Conservation (phyloP, 495 filamentous ascomycete species). For the Sphaerosporella brunnea region DNA sequence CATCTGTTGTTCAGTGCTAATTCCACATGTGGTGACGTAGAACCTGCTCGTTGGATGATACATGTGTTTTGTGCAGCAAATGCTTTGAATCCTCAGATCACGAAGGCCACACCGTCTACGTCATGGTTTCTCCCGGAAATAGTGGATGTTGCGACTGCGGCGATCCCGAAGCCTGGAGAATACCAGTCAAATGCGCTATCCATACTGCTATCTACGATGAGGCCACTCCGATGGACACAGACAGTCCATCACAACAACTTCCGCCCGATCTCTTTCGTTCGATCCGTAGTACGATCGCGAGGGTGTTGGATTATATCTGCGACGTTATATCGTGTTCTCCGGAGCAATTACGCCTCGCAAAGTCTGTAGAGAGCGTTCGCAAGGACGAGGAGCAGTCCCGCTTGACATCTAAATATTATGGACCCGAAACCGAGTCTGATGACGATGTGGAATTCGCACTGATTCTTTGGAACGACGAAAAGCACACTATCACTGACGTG, state of each 20-base stretch:
- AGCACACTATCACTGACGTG: constrained; percentile 90
- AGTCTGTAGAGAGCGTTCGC: constrained; percentile 59
- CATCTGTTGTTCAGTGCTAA: neutral
- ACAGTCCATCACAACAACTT: constrained; percentile 27
- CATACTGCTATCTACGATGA: constrained; percentile 47
- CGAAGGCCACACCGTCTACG: constrained; percentile 75
- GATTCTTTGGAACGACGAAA: constrained; percentile 97
- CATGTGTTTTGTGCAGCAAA: constrained; percentile 67
- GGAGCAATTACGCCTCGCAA: constrained; percentile 74
- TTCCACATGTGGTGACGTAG: constrained; percentile 2
- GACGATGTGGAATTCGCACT: constrained; percentile 52
- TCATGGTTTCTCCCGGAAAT: constrained; percentile 71
- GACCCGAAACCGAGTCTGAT: constrained; percentile 37
- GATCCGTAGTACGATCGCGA: constrained; percentile 67
- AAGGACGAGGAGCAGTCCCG: constrained; percentile 67
- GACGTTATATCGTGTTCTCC: constrained; percentile 96
- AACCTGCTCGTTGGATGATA: constrained; percentile 77
- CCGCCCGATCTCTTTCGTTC: constrained; percentile 54
- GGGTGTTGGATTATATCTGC: constrained; percentile 80
- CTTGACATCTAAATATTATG: constrained; percentile 56
- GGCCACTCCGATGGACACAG: constrained; percentile 36
- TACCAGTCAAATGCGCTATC: constrained; percentile 80
- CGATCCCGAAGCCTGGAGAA: constrained; percentile 79
- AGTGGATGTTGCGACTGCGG: constrained; percentile 95
- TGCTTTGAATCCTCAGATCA: constrained; percentile 95